Conservation (phyloP, 2,329 filamentous ascomycete species). For the Colletotrichum gigasporum region DNA sequence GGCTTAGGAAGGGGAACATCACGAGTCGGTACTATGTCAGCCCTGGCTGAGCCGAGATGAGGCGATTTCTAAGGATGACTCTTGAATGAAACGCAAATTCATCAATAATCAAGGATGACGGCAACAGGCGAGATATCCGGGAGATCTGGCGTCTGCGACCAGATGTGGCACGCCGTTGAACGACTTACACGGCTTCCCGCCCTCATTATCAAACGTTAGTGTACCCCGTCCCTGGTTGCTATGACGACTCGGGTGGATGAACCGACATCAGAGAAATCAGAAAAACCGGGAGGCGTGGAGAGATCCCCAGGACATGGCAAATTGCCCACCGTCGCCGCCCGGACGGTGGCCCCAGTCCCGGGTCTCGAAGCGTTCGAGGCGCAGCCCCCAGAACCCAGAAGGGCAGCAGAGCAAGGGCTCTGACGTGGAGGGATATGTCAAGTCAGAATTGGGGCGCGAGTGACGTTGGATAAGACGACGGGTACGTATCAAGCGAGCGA, state of each 20-base stretch:
- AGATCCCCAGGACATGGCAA: neutral
- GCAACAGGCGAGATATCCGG: neutral
- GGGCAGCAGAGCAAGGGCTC: too few species aligned
- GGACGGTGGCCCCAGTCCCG: neutral
- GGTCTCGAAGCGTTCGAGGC: neutral
- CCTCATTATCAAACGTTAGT: neutral
- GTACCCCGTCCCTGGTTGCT: constrained; percentile 9
- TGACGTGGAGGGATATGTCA: neutral
- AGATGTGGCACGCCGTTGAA: neutral
- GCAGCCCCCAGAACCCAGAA: too few species aligned
- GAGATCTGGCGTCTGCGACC: neutral
- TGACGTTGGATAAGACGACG: constrained; percentile 16
- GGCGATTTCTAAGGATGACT: too few species aligned
- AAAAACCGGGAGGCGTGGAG: neutral
- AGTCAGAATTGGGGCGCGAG: neutral
- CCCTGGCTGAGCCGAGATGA: too few species aligned
- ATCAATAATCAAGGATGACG: too few species aligned
- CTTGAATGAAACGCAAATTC: too few species aligned
- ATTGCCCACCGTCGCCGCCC: neutral
- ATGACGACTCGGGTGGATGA: constrained; percentile 15
- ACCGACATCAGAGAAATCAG: neutral
- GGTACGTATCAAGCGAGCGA: constrained; percentile 19
- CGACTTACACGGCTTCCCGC: constrained; percentile 3
- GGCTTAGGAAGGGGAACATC: too few species aligned
- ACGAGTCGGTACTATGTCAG: too few species aligned